Evolutionary conservation across 148 eudicot species (phyloP), one percentile per base, ranked within the genome.

Genomic region (Rhododendron ferrugineum): DNA sequence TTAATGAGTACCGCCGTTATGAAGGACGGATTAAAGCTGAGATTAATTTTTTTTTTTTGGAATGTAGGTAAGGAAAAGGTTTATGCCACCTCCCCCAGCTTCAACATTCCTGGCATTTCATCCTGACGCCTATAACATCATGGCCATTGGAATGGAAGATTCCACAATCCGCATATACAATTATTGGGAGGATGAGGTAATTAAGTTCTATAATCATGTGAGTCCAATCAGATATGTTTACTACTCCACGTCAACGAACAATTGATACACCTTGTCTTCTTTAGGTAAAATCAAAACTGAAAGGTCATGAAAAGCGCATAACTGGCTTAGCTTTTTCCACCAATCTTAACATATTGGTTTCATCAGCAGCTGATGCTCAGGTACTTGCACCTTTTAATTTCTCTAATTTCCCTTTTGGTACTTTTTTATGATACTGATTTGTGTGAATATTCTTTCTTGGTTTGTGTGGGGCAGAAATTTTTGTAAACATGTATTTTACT

Each of bases 121-220:
- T 90, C 99, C 98, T 60, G 93, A 88, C 86, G 98, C 94, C 86
- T 93, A 93, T 90, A 95, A 95, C 87, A 92, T 97, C 23, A 94
- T 95, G 58, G 98, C 99, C 68, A 94, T 97, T 86, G 99, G 99
- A 74, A 92, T 95, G 98, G 99, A 95, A 80, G 99, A 97, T 88
- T 97, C 98, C 6, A 92, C 96, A 2, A 94, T 97, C 84, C 93
- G 94, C 85, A 94, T 97, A 47, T 97, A 94, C 88, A 94, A 97
- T 89, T 96, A 92, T 78, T 85, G 98, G 88, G 94, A 92, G 47
- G 95, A 93, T 80, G 93, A 94, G 96, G 99, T 93, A 86, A 90
- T 60, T 44, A n/a, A 80, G 84, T 84, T 10, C 36, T 32, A 10
- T 40, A 8, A 44, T 78, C 79, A 46, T 16, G 16, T 72, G 54